Conservation (phyloP, 2,329 filamentous ascomycete genomes). For the Neofusicoccum umdonicola region DNA sequence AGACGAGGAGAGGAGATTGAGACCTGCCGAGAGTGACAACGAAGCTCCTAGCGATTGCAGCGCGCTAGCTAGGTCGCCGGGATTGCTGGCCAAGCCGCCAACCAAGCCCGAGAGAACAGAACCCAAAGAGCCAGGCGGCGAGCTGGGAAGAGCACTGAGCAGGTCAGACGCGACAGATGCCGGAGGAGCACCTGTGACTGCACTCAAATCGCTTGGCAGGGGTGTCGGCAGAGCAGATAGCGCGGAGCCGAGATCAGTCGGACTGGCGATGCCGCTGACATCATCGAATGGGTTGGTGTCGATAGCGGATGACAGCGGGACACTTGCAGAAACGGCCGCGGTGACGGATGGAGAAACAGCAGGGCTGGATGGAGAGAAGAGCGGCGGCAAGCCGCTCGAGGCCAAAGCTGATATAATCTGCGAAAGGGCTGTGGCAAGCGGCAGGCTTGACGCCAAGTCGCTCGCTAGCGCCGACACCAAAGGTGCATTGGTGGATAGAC, state of each 20-base stretch:
- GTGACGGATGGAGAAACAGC: background rate
- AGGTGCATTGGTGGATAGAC: too few relatives aligned
- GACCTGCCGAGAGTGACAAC: too few relatives aligned
- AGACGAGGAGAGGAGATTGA: too few relatives aligned
- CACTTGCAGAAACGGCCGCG: background rate
- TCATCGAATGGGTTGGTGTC: too few relatives aligned
- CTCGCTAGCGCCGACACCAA: background rate
- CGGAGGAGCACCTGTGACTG: background rate
- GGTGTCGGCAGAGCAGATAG: background rate
- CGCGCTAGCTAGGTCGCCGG: too few relatives aligned
- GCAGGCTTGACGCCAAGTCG: background rate
- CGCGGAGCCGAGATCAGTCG: too few relatives aligned
- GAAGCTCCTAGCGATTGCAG: too few relatives aligned
- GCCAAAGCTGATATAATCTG: background rate
- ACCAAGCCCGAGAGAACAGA: too few relatives aligned
- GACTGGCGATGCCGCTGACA: too few relatives aligned
- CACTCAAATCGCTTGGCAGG: too few relatives aligned
- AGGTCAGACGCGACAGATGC: background rate
- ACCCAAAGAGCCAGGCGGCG: too few relatives aligned
- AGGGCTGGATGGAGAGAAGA: background rate
- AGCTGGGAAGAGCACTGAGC: background rate
- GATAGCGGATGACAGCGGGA: background rate
- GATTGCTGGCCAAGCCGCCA: too few relatives aligned
- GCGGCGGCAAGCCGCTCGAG: background rate
- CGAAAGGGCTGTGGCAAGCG: background rate